Percentiles rank a stretch among this genome's conserved stretches.
Conservation (phyloP, 306 rosid genomes). For the Macrotyloma uniflorum region DNA sequence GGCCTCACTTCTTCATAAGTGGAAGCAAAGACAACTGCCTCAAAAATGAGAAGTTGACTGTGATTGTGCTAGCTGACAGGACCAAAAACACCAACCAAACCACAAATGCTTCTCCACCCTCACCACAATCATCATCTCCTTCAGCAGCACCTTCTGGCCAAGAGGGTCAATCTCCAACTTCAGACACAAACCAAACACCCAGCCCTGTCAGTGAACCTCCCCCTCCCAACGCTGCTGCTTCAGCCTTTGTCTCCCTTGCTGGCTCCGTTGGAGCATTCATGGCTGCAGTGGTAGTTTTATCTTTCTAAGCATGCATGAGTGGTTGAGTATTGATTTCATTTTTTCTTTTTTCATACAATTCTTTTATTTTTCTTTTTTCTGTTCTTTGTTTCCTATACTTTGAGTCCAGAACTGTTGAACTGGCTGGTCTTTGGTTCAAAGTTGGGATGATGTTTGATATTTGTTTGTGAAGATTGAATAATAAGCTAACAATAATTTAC, state of each 20-base stretch:
- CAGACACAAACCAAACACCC: constrained; percentile 61
- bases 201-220: constrained; percentile 57
- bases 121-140: constrained; percentile 44
- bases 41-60: constrained; percentile 73
- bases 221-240: constrained; percentile 62
- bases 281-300: constrained; percentile 55
- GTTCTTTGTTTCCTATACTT: constrained; percentile 26
- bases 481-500: constrained; percentile 41
- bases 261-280: constrained; percentile 64
- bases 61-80: constrained; percentile 69
- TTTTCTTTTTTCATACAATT: constrained; percentile 5
- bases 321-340: background rate
- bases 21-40: constrained; percentile 78
- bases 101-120: constrained; percentile 48
- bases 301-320: constrained; percentile 35
- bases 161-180: constrained; percentile 42
- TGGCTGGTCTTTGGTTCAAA: constrained; percentile 39
- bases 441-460: constrained; percentile 50
- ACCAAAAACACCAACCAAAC: constrained; percentile 48
- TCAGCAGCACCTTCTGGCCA: constrained; percentile 36
- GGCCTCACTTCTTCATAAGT: constrained; percentile 78
- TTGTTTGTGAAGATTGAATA: constrained; percentile 47
- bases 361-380: background rate
- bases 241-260: constrained; percentile 45
- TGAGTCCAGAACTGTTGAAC: constrained; percentile 46